Conservation (phyloP, 2,329 filamentous ascomycete genomes). For the Talaromyces islandicus region DNA sequence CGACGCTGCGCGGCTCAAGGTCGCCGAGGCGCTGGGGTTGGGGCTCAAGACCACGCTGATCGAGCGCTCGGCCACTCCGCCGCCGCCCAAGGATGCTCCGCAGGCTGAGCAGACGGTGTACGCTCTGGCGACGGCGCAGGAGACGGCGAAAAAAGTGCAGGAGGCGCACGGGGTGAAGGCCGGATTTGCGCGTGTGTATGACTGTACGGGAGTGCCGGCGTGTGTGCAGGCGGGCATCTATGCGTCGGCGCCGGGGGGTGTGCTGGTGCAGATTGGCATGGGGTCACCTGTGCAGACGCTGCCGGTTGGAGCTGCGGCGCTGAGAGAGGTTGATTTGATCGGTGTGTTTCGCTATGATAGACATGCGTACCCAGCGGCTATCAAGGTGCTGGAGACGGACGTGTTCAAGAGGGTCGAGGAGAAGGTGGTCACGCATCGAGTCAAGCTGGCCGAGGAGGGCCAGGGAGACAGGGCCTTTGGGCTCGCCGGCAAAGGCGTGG, state of each 20-base stretch:
- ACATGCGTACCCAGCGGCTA: conserved; percentile 49
- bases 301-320: conserved; percentile 48
- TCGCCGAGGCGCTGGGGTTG: conserved; percentile 41
- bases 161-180: conserved; percentile 18
- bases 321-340: conserved; percentile 52
- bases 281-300: conserved; percentile 50
- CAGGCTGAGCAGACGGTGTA: conserved; percentile 27
- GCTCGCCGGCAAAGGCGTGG: conserved; percentile 45
- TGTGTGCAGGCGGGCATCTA: conserved; percentile 43
- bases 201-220: conserved; percentile 41
- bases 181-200: conserved; percentile 40
- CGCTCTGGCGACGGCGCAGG: conserved; percentile 30
- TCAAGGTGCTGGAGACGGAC: conserved; percentile 47
- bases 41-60: conserved; percentile 33
- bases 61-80: conserved; percentile 23
- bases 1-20: conserved; percentile 50
- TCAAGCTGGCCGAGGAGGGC: conserved; percentile 35
- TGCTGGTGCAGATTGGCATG: conserved; percentile 53
- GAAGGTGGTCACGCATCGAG: conserved; percentile 49
- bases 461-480: conserved; percentile 48
- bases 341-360: conserved; percentile 53
- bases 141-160: conserved; percentile 27
- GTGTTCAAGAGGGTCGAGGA: conserved; percentile 44
- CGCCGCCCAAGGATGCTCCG: conserved; percentile 25
- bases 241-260: conserved; percentile 43